Percentiles rank a stretch among this genome's conserved stretches.
These are phyloP conservation scores for Macrotyloma uniflorum DNA, from an alignment of 306 rosid species.

Conservation along the genomic window DNA sequence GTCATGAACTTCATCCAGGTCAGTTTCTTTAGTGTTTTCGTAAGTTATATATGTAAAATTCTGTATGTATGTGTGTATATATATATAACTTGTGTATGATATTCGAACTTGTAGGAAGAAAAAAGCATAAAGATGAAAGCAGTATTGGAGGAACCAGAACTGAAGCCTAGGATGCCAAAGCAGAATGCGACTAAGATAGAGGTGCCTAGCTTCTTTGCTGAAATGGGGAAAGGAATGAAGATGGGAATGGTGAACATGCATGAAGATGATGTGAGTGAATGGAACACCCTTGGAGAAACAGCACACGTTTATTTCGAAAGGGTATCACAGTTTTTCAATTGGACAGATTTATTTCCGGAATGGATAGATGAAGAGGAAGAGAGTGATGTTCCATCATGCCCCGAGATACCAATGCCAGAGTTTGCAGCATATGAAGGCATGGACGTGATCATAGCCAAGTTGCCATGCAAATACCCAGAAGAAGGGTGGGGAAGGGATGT, in stretches of 20 bases:
- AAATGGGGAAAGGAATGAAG: conserved; percentile 59
- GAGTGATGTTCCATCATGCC: conserved; percentile 76
- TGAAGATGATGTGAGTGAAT: conserved; percentile 59
- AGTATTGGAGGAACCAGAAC: conserved; percentile 52
- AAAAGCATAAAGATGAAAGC: conserved; percentile 65
- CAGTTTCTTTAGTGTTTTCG: not conserved
- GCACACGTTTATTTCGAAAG: conserved; percentile 50
- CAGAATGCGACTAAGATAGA: conserved; percentile 51
- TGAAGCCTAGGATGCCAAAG: conserved; percentile 28
- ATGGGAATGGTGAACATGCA: conserved; percentile 88
- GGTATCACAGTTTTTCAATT: conserved; percentile 70
- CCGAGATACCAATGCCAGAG: conserved; percentile 87
- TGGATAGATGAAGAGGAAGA: conserved; percentile 98
- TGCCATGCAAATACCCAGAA: conserved; percentile 73
- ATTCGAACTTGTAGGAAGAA: conserved; percentile 45
- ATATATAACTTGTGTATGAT: not conserved
- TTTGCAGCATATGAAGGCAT: conserved; percentile 42
- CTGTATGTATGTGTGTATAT: not conserved
- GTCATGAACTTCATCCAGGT: not conserved
- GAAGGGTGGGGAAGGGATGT: conserved; percentile 84
- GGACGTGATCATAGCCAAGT: conserved; percentile 70
- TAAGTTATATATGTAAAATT: no score
- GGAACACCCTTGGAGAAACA: conserved; percentile 50
- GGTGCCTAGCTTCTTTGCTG: conserved; percentile 60
- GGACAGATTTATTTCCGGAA: conserved; percentile 91